Evolutionary conservation across 2,329 filamentous ascomycete genomes (phyloP).

Genomic region (Ascochyta clinopodiicola): DNA sequence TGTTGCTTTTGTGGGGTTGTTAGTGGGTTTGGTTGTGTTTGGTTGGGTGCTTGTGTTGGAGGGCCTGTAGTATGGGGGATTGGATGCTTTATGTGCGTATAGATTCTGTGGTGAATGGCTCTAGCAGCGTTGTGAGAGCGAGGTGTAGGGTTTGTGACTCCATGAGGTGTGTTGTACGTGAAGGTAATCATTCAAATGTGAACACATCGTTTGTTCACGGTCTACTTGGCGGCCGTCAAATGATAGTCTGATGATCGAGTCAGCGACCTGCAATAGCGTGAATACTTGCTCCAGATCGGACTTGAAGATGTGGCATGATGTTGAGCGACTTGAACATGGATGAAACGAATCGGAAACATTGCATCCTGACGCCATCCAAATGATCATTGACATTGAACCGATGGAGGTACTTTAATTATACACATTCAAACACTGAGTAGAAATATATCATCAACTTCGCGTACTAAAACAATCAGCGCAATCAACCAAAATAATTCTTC

Average conservation of each 20-base stretch:
- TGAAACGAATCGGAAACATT: too few relatives aligned
- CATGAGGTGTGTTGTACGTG: background rate
- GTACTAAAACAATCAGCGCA: background rate
- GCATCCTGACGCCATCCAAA: too few relatives aligned
- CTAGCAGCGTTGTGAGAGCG: background rate
- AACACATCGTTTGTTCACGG: background rate
- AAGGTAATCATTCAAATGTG: background rate
- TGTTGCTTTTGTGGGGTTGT: background rate
- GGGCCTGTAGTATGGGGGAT: background rate
- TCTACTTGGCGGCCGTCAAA: background rate
- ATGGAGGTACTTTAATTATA: background rate
- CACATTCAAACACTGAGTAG: background rate
- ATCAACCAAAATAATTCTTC: too few relatives aligned
- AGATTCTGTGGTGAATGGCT: background rate
- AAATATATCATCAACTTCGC: background rate
- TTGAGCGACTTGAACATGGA: too few relatives aligned
- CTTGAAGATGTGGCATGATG: background rate
- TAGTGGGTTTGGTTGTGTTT: background rate
- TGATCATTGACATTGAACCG: too few relatives aligned
- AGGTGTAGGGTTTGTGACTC: background rate
- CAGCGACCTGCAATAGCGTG: background rate
- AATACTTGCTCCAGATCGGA: background rate
- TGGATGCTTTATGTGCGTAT: background rate
- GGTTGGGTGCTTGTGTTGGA: background rate
- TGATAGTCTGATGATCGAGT: background rate